Conservation (phyloP, 768 basidiomycete species). For the Lactarius tabidus region DNA sequence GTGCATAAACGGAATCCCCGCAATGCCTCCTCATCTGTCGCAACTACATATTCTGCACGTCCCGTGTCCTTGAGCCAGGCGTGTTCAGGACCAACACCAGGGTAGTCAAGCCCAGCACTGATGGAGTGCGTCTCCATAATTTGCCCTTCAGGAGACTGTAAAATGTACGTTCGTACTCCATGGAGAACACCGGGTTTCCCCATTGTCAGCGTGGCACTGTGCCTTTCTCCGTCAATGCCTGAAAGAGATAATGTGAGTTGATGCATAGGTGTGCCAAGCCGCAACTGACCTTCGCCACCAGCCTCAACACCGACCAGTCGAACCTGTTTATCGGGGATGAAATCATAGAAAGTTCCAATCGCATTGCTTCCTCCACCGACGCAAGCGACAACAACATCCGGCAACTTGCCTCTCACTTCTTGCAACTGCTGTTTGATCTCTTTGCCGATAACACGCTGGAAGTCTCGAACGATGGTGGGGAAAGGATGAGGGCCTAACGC, state of each 20-base stretch:
- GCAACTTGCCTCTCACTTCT: conserved; percentile 74
- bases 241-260: not conserved
- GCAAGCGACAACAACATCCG: conserved; percentile 92
- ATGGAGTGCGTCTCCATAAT: conserved; percentile 97
- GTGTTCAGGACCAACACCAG: conserved; percentile 97
- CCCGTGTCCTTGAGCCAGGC: conserved; percentile 95
- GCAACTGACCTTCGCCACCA: conserved; percentile 80
- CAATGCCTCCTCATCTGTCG: conserved; percentile 91
- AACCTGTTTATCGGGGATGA: conserved; percentile 84
- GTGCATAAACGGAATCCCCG: conserved; percentile 90
- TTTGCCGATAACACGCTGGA: conserved; percentile 90
- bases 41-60: conserved; percentile 88
- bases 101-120: conserved; percentile 94
- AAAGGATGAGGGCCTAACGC: conserved; percentile 98
- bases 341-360: conserved; percentile 97
- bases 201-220: conserved; percentile 90
- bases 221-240: conserved; percentile 80
- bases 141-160: conserved; percentile 86
- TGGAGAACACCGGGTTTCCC: conserved; percentile 94
- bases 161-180: conserved; percentile 91
- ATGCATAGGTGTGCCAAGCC: not conserved
- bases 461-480: conserved; percentile 98
- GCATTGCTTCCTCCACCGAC: conserved; percentile 98
- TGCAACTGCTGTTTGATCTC: conserved; percentile 90
- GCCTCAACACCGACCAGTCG: conserved; percentile 93